phyloP scores from a whole-genome alignment of 73 alveolate genomes.

The Vitrella brassicaformis region DNA sequence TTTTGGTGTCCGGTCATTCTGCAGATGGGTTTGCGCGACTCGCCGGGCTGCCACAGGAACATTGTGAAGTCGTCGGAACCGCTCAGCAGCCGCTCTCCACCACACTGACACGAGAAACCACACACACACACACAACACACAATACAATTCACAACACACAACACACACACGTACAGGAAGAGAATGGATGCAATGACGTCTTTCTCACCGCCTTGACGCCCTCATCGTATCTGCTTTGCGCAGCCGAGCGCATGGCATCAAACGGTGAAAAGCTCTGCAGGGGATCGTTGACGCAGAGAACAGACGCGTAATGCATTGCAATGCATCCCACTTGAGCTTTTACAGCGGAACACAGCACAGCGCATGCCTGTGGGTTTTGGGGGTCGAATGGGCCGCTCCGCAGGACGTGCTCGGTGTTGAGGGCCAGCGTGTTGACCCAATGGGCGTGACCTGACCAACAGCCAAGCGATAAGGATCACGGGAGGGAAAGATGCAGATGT shows the following conservation, averaged over 20 bases:
- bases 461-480: neutral
- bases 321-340: no score
- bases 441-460: neutral
- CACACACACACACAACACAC: no score
- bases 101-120: no score
- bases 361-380: no score
- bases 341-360: no score
- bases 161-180: conserved; percentile 2
- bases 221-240: no score
- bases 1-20: conserved; percentile 98
- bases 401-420: conserved; percentile 53
- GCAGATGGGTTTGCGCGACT: conserved; percentile 64
- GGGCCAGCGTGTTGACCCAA: conserved; percentile 45
- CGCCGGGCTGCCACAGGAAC: conserved; percentile 81
- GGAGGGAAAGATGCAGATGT: conserved; percentile 48
- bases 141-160: no score
- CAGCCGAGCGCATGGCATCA: no score
- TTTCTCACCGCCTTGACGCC: neutral
- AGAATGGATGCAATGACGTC: neutral
- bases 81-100: conserved; percentile 85
- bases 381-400: conserved; percentile 46
- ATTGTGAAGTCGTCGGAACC: conserved; percentile 97
- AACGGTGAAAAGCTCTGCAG: no score
- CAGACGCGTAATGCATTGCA: no score
- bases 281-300: no score